A percentile compares a stretch with the other conserved stretches of the same genome.
Evolutionary conservation across 1,284 basidiomycete species (phyloP).

Genomic region (Sanguinoderma infundibulare): DNA sequence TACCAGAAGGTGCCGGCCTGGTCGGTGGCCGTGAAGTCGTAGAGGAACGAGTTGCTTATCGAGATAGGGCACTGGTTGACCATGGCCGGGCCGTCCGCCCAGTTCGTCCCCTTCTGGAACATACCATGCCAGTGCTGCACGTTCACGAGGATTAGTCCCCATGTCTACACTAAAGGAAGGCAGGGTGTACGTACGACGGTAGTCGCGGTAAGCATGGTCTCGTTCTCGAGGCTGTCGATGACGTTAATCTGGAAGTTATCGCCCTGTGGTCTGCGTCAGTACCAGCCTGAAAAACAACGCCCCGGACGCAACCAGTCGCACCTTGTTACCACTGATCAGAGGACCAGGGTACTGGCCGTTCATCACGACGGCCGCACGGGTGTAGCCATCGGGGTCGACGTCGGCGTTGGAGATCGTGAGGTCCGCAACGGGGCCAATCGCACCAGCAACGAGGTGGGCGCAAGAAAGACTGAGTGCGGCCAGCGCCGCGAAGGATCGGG

Average conservation of each 20-base stretch:
- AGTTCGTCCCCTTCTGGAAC: conserved; percentile 38
- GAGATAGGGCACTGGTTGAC: conserved; percentile 50
- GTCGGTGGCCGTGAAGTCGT: conserved; percentile 32
- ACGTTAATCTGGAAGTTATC: conserved; percentile 23
- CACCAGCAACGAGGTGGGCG: conserved; percentile 6
- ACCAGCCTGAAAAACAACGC: background rate
- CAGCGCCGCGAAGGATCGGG: background rate
- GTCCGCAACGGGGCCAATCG: conserved; percentile 23
- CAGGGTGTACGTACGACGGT: conserved; percentile 40
- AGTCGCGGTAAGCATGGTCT: conserved; percentile 37
- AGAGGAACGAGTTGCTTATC: conserved; percentile 46
- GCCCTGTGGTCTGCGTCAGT: conserved; percentile 21
- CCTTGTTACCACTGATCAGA: conserved; percentile 31
- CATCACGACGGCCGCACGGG: conserved; percentile 27
- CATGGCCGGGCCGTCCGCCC: conserved; percentile 34
- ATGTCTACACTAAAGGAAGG: too few species aligned
- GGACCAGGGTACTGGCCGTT: conserved; percentile 32
- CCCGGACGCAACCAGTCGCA: background rate
- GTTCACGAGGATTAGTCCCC: too few species aligned
- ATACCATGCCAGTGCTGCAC: conserved; percentile 53
- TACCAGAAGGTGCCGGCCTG: conserved; percentile 35
- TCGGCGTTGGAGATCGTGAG: conserved; percentile 23
- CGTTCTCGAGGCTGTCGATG: conserved; percentile 34
- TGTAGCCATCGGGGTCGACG: conserved; percentile 29
- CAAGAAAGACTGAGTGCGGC: background rate